phyloP scores from a whole-genome alignment of 2,329 filamentous ascomycete species.

The Xylariomycetidae sp. region DNA sequence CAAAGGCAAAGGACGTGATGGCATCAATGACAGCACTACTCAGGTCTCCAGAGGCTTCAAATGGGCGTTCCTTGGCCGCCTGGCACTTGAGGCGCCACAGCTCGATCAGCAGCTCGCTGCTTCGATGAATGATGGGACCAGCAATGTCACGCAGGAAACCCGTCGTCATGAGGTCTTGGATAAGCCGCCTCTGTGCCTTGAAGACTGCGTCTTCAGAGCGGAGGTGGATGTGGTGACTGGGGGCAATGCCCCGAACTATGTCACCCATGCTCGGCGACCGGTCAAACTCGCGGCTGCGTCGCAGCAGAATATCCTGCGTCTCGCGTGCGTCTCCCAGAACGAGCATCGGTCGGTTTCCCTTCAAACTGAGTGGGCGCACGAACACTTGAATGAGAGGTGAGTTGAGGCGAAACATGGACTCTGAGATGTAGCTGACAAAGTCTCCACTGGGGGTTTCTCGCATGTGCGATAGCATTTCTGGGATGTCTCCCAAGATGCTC shows the following conservation, averaged over 20 bases:
- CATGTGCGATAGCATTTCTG: conserved; percentile 12
- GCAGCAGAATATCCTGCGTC: conserved; percentile 27
- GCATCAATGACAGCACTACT: conserved; percentile 29
- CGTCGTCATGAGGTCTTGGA: conserved; percentile 33
- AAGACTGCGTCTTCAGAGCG: conserved; percentile 26
- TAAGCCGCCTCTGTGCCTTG: conserved; percentile 27
- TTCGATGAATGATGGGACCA: conserved; percentile 25
- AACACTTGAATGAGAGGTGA: conserved; percentile 31
- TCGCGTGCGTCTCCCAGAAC: conserved; percentile 30
- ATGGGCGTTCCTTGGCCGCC: conserved; percentile 24
- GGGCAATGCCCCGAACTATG: conserved; percentile 14
- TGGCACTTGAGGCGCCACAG: conserved; percentile 30
- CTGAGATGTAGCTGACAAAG: conserved; percentile 10
- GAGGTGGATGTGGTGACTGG: conserved; percentile 31
- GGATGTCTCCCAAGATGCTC: conserved; percentile 19
- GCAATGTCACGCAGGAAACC: conserved; percentile 27
- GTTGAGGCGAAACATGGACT: conserved; percentile 9
- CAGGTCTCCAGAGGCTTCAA: conserved; percentile 28
- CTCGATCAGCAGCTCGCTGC: conserved; percentile 24
- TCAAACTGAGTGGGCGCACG: conserved; percentile 24
- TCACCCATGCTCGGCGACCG: conserved; percentile 17
- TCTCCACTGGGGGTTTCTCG: conserved; percentile 4
- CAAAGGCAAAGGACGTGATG: conserved; percentile 31
- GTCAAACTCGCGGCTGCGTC: conserved; percentile 30
- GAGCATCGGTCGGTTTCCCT: conserved; percentile 20